Evolutionary conservation across 2,329 filamentous ascomycete genomes (phyloP), one percentile per base, ranked within the genome.

Genomic region (Cladosporium sp.): DNA sequence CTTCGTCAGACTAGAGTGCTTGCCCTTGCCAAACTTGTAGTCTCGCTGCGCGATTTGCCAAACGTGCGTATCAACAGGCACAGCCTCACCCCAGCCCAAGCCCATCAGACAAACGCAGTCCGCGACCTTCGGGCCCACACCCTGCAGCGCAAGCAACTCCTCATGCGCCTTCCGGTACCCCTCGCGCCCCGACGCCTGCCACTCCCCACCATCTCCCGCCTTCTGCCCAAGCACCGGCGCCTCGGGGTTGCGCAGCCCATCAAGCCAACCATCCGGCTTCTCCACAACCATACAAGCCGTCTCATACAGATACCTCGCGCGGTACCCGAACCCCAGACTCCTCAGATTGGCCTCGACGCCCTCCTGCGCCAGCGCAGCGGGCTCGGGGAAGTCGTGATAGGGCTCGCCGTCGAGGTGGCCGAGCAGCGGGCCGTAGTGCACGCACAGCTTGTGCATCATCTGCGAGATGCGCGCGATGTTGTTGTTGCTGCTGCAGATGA

Each of bases 401-500:
- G 84, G 70, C 48, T 65, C 63, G 8, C 46, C 52, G 28, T 82
- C 84, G 49, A 95, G 69, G 40, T 83, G 77, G 1, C 82, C 87
- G 50, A 97, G 80, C 3, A 88, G 74, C 0, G 84, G 81, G 0
- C 93, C 93, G 63, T 96, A 98, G 64, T 95, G 80, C 28, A 80
- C 69, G 67, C 95, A 98, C 10, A 98, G 75, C 63, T 95, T 97
- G 61, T 95, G 84, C 18, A 92, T 90, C 93, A 98, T 98, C 70
- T 95, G 88, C 4, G 88, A 92, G 67, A 98, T 98, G 37, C 93
- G 83, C 2, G 85, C 80, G 56, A 98, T 98, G 67, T 98, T 96
- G 73, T 98, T 98, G 72, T 98, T 98, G 71, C 90, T 95, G 71
- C 91, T 96, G 77, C 93, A 98, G 58, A 98, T 98, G 70, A 98